Evolutionary conservation across 345 rosid species (phyloP), one percentile per base, ranked within the genome.

Genomic region (Salix purpurea): DNA sequence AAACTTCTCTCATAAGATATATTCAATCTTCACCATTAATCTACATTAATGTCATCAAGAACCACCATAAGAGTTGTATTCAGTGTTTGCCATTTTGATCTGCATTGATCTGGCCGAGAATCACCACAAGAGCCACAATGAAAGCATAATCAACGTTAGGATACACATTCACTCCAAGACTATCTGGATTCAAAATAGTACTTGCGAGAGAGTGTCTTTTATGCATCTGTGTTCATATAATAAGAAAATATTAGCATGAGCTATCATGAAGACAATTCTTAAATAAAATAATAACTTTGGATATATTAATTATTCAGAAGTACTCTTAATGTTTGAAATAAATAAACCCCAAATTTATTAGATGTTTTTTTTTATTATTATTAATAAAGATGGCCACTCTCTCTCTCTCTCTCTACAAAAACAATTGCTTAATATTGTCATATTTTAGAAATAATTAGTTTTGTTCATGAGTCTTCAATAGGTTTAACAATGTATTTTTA

Each of bases 61-160:
- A 83, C 66, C 30, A 76, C 84, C n/a, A 83, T 78, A 15, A 80
- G 83, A 66, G 86, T 76, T 30, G 8, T 13, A 36, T 18, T 37
- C 34, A 79, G 28, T 74, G 78, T 12, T 61, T 23, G 4, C 75
- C 82, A 6, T 23, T 6, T 1, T 78, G 78, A 19, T 85, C 85
- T n/a, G 70, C 78, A 24, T 80, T 82, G 80, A 83, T 79, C 78
- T 81, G 84, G 48, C 81, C 86, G 12, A 83, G 84, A 58, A 83
- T 69, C 32, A 76, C 83, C 23, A 83, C 80, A 13, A 85, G 84
- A 61, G 86, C 78, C 21, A 69, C 74, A 2, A 80, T 70, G 66
- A 85, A 83, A 26, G 87, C 85, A 37, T 81, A 73, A 46, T 85
- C 84, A 1, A 85, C 73, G 18, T 81, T 85, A 13, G 86, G 86